Evolutionary conservation across 2,329 filamentous ascomycete genomes (phyloP).

Genomic region (Leptographium lundbergii): DNA sequence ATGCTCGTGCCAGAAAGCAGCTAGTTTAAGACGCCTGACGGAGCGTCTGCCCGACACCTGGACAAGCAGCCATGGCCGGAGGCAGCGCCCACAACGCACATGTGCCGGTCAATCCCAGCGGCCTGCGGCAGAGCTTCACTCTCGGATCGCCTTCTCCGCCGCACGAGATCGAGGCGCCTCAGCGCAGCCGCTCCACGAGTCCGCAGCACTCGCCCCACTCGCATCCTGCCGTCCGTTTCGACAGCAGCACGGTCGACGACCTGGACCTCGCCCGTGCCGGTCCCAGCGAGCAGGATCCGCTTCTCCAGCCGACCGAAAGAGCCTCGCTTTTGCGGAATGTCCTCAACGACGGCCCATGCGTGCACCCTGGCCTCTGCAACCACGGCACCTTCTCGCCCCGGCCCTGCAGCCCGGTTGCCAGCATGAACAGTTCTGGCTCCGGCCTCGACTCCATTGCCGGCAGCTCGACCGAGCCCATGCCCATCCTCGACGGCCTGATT

Average conservation of each 20-base stretch:
- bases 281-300: conserved; percentile 13
- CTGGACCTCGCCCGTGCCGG: conserved; percentile 6
- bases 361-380: conserved; percentile 41
- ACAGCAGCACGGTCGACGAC: conserved; percentile 10
- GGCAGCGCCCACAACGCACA: conserved; percentile 14
- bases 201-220: conserved; percentile 9
- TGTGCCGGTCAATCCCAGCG: conserved; percentile 30
- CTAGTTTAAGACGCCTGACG: background rate
- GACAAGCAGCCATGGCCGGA: background rate
- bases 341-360: conserved; percentile 22
- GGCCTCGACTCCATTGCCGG: conserved; percentile 17
- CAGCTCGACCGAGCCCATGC: conserved; percentile 15
- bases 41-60: background rate
- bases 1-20: no score
- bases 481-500: conserved; percentile 26
- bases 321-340: conserved; percentile 33
- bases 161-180: background rate
- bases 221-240: conserved; percentile 7
- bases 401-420: conserved; percentile 34
- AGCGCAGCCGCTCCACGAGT: background rate
- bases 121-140: conserved; percentile 32
- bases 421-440: conserved; percentile 18
- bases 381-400: conserved; percentile 70
- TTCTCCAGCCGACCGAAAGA: conserved; percentile 27
- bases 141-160: conserved; percentile 3